Evolutionary conservation across 495 filamentous ascomycete species (phyloP).

Genomic region (Parachaetomium inaequale): DNA sequence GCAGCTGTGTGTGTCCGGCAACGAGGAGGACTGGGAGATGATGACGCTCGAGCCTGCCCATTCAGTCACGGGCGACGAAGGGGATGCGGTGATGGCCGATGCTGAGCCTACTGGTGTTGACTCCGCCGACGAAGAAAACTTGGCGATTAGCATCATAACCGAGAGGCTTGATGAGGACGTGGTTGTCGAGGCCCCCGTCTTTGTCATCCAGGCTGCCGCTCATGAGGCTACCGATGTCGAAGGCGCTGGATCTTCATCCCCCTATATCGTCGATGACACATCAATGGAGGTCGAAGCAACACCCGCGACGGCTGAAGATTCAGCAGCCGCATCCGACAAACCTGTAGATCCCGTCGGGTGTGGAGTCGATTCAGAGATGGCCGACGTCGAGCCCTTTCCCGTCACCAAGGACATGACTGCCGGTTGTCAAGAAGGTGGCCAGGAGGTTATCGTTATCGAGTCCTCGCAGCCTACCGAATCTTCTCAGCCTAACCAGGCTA

Average conservation of each 20-base stretch:
- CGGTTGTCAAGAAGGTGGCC: not conserved
- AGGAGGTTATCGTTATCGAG: not conserved
- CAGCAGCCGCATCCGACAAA: not conserved
- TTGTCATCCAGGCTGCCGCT: not conserved
- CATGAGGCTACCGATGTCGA: not conserved
- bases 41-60: not conserved
- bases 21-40: not conserved
- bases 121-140: not conserved
- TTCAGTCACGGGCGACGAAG: not conserved
- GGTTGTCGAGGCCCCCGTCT: not conserved
- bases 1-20: not conserved
- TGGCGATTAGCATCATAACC: not conserved
- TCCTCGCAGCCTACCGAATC: no score
- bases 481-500: not conserved
- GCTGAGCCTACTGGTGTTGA: not conserved
- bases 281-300: not conserved
- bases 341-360: not conserved
- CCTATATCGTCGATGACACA: not conserved
- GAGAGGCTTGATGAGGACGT: not conserved
- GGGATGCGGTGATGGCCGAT: not conserved
- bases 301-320: no score
- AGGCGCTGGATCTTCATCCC: not conserved
- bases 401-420: not conserved
- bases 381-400: not conserved
- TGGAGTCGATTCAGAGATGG: not conserved